A percentile compares a stretch with the other conserved stretches of the same genome.
These are phyloP conservation scores for Candolleomyces eurysporus DNA, from an alignment of 768 basidiomycete genomes.

Conservation along the genomic window DNA sequence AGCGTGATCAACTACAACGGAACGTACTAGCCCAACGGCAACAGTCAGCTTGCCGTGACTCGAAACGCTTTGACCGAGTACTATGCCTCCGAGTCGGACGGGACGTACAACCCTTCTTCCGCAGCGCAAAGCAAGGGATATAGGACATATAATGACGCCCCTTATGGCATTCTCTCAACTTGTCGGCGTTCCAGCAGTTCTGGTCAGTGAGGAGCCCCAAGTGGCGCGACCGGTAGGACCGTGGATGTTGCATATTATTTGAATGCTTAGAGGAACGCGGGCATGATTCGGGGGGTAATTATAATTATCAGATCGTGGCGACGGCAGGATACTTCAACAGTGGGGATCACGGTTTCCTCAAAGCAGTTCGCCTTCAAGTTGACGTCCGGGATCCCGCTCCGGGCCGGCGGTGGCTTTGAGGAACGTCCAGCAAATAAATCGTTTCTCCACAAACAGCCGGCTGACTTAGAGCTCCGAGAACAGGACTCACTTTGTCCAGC, in stretches of 20 bases:
- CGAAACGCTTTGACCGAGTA: slow-evolving; percentile 45
- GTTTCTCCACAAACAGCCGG: too few species aligned
- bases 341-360: slow-evolving; percentile 22
- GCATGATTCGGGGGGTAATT: slow-evolving; percentile 34
- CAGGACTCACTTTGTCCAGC: too few species aligned
- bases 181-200: slow-evolving; percentile 44
- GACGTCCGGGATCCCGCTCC: too few species aligned
- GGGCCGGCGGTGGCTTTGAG: too few species aligned
- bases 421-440: too few species aligned
- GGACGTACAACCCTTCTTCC: slow-evolving; percentile 38
- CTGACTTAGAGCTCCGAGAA: too few species aligned
- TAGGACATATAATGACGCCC: slow-evolving; percentile 37
- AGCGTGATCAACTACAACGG: slow-evolving; percentile 38
- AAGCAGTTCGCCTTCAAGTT: too few species aligned
- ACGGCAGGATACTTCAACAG: slow-evolving; percentile 44
- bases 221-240: slow-evolving; percentile 27
- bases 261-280: slow-evolving; percentile 37
- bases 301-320: slow-evolving; percentile 47
- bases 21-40: slow-evolving; percentile 36
- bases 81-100: slow-evolving; percentile 44
- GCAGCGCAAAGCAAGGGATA: slow-evolving; percentile 33
- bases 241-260: slow-evolving; percentile 40
- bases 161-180: slow-evolving; percentile 40
- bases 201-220: slow-evolving; percentile 41
- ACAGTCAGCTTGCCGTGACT: slow-evolving; percentile 45